A percentile compares a stretch with the other conserved stretches of the same genome.
Conservation (phyloP, 2,329 filamentous ascomycete genomes). For the Didymellaceae sp. region DNA sequence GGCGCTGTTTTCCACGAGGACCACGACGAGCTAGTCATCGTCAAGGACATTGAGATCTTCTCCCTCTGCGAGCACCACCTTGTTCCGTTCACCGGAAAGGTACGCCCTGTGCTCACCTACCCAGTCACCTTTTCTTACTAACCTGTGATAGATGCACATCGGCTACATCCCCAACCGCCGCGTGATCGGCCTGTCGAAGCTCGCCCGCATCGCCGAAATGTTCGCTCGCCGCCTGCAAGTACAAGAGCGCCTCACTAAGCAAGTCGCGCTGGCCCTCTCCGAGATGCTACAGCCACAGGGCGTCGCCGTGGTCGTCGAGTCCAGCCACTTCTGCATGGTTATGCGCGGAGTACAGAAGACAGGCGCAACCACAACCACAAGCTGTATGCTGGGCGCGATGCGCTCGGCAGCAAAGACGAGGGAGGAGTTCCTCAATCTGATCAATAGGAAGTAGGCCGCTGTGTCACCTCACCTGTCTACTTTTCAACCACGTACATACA, state of each 20-base stretch:
- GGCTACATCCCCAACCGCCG: constrained; percentile 93
- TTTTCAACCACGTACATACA: background rate
- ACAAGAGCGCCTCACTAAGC: constrained; percentile 93
- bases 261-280: constrained; percentile 91
- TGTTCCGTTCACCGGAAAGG: constrained; percentile 95
- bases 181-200: constrained; percentile 93
- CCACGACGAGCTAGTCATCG: constrained; percentile 96
- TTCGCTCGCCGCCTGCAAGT: constrained; percentile 93
- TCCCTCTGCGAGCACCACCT: constrained; percentile 96
- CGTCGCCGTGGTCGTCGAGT: constrained; percentile 97
- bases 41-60: constrained; percentile 96
- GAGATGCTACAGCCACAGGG: constrained; percentile 93
- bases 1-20: constrained; percentile 94
- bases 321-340: constrained; percentile 95
- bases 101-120: constrained; percentile 47
- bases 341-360: constrained; percentile 99
- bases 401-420: constrained; percentile 90
- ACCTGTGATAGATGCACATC: constrained; percentile 82
- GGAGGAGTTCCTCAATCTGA: constrained; percentile 90
- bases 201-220: constrained; percentile 96
- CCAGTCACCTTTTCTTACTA: background rate
- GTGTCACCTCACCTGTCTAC: constrained; percentile 1
- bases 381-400: constrained; percentile 97
- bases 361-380: constrained; percentile 84
- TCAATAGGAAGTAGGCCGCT: constrained; percentile 39